A percentile compares a stretch with the other conserved stretches of the same genome.
These are phyloP conservation scores for Daldinia sp. DNA, from an alignment of 2,329 filamentous ascomycete genomes.

Conservation along the genomic window DNA sequence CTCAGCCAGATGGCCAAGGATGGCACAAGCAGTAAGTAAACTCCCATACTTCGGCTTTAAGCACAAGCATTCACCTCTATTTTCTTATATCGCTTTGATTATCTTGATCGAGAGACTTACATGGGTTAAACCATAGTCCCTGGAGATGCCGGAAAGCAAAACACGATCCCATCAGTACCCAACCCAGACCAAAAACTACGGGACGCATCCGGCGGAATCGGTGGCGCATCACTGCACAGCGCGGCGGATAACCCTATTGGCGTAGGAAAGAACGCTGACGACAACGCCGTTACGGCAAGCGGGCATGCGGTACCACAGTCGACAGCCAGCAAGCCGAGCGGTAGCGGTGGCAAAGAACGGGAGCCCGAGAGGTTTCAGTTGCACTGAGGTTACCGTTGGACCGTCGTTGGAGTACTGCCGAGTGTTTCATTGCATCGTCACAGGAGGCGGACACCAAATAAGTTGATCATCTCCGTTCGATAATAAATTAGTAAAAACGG, in stretches of 20 bases:
- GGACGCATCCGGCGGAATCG: slow-evolving; percentile 26
- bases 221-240: slow-evolving; percentile 34
- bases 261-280: slow-evolving; percentile 22
- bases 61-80: neutral
- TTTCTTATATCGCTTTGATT: neutral
- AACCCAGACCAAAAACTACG: slow-evolving; percentile 31
- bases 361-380: slow-evolving; percentile 21
- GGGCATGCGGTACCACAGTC: slow-evolving; percentile 35
- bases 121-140: slow-evolving; percentile 27
- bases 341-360: slow-evolving; percentile 37
- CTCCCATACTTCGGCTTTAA: neutral
- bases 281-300: slow-evolving; percentile 36
- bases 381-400: neutral
- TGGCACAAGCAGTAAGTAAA: slow-evolving; percentile 36
- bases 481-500: neutral
- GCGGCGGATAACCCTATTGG: slow-evolving; percentile 39
- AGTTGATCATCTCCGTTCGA: too few relatives aligned
- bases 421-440: neutral
- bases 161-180: slow-evolving; percentile 38
- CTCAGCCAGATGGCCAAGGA: slow-evolving; percentile 40
- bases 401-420: neutral
- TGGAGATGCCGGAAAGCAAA: slow-evolving; percentile 39
- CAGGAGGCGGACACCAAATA: too few relatives aligned
- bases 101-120: neutral
- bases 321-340: slow-evolving; percentile 28